Base-by-base conservation (phyloP, 177 flowering plant genomes). In the Tripterygium wilfordii region DNA sequence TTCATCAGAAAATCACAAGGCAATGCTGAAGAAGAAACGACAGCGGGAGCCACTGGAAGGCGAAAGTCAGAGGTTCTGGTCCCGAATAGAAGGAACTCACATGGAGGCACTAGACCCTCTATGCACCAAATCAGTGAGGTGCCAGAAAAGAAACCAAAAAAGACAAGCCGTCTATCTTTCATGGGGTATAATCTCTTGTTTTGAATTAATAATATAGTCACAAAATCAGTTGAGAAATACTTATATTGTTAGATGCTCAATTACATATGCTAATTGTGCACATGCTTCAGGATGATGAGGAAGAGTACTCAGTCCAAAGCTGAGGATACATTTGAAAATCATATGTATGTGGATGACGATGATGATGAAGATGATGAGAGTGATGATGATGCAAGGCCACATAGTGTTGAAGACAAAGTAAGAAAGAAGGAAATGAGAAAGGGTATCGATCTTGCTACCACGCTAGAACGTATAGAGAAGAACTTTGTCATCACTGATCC, bases 401-500 rank as follows among this genome's bases (percentile, higher is more conserved):
- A 82, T 10, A 82, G 84, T 38, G 39, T 84, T 8, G 96, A 88
- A 45, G 80, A 76, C 62, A 83, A 70, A 64, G 83, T 65, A 22
- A 72, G 94, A 48, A 56, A 80, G 43, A 92, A 73, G 75, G 82
- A 86, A 52, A 92, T 77, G 89, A 83, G 98, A 51, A 84, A 68
- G 78, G 98, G 98, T 73, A 74, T 92, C 49, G 98, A 92, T 72
- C 74, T 92, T 10, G 98, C 98, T 1, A 92, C 98, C 0, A 92
- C 98, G 3, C 95, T 92, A 2, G 96, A 92, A 68, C 94, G 98
- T 67, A 92, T 92, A 6, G 98, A 91, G 83, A 91, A 91, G 49
- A 91, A 91, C 47, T 91, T 91, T 46, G 98, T 91, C 66, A 88
- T 91, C 27, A 91, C 98, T 43, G 98, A 92, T 74, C 98, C 98